Evolutionary conservation across 106 monocot genomes (phyloP), one percentile per base, ranked within the genome.

Genomic region (Allium fistulosum): DNA sequence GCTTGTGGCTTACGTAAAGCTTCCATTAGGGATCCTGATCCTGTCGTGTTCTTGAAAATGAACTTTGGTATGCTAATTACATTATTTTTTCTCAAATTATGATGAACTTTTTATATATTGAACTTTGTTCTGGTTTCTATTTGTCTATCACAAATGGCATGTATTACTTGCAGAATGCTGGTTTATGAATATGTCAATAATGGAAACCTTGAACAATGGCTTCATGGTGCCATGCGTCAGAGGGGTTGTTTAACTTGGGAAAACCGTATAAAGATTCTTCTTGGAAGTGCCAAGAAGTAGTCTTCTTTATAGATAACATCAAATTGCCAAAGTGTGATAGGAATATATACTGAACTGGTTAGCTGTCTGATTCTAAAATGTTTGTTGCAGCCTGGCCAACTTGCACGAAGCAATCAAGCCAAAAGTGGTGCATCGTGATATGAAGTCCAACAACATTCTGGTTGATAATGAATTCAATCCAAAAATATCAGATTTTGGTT

Each of bases 111-210:
- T 14, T 6, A 74, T 26, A 9, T 22, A 13, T 27, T 16, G n/a
- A 61, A 14, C 61, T 75, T 60, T 51, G 22, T 22, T 46, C 51
- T 61, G 62, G 14, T 11, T 58, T 70, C 22, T 10, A 2, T 73
- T 13, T 4, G 2, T 11, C 69, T 80, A 66, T 69, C 67, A 99
- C 92, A 70, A 90, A 99, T 75, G 97, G 89, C 76, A 84, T 89
- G 61, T 87, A 92, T 49, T 92, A 87, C 70, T 6, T 17, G 55
- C 75, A 94, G 94, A 74, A 91, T 91, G 88, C 79, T 95, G 46
- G 94, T 95, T 56, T 95, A 95, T 72, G 94, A 95, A 22, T 88
- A 88, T 76, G 94, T 95, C 47, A 91, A 83, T 60, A 95, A 95
- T 76, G 91, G 94, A 67, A 95, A 95, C 51, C 75, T 91, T 28